Conservation (phyloP, 2,329 filamentous ascomycete genomes). For the Monilinia fructicola region DNA sequence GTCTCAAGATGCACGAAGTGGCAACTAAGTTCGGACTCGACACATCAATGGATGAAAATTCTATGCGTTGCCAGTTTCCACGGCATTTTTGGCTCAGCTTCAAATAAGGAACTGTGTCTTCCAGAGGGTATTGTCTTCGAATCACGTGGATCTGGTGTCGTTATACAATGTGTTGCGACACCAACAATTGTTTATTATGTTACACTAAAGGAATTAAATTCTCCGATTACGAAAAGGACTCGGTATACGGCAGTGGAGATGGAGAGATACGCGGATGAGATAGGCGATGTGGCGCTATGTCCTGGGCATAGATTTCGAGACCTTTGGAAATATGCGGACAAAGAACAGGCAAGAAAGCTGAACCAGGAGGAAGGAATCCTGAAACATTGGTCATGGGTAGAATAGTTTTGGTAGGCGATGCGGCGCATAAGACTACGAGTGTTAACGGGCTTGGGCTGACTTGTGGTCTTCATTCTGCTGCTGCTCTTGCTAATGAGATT, state of each 20-base stretch:
- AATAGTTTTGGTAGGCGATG: conserved; percentile 20
- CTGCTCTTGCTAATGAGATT: background rate
- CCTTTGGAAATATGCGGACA: background rate
- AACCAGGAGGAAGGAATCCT: conserved; percentile 20
- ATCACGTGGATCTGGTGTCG: background rate
- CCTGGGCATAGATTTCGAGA: background rate
- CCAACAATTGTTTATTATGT: background rate
- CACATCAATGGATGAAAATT: background rate
- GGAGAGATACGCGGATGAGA: background rate
- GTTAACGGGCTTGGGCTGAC: background rate
- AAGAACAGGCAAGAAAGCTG: background rate
- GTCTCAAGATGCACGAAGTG: background rate
- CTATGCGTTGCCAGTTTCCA: background rate
- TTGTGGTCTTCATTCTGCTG: background rate
- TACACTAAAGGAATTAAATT: background rate
- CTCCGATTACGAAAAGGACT: background rate
- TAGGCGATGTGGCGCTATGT: background rate
- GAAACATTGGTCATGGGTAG: conserved; percentile 7
- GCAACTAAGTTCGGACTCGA: background rate
- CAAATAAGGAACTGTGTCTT: background rate
- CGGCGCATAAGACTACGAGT: conserved; percentile 19
- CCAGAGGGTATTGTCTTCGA: background rate
- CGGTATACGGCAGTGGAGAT: background rate
- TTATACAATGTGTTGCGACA: background rate
- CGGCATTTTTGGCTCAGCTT: background rate